phyloP scores from a whole-genome alignment of 768 basidiomycete genomes.

The Flagelloscypha sp. region DNA sequence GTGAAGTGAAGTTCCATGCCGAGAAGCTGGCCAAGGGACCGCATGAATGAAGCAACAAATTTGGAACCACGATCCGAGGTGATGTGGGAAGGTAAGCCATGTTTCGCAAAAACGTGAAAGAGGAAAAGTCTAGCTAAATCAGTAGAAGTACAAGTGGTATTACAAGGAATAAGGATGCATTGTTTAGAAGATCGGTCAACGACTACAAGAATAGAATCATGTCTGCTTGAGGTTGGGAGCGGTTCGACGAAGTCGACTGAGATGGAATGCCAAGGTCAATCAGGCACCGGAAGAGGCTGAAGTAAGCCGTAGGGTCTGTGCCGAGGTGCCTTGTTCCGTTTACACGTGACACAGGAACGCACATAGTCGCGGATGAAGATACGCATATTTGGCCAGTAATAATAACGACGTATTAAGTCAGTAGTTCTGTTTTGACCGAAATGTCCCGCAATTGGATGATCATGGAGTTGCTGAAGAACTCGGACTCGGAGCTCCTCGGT shows the following conservation, averaged over 20 bases:
- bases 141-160: conserved; percentile 12
- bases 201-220: too few species aligned
- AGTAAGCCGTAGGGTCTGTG: conserved; percentile 18
- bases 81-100: conserved; percentile 19
- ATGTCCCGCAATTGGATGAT: conserved; percentile 21
- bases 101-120: conserved; percentile 16
- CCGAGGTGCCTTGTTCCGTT: conserved; percentile 6
- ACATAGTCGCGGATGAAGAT: conserved; percentile 6
- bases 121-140: conserved; percentile 13
- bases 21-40: conserved; percentile 19
- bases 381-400: conserved; percentile 16
- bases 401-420: conserved; percentile 17
- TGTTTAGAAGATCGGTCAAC: conserved; percentile 23
- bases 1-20: conserved; percentile 24
- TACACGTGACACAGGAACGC: conserved; percentile 2
- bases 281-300: conserved; percentile 15
- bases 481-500: conserved; percentile 7
- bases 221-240: conserved; percentile 14
- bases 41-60: conserved; percentile 25
- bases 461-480: conserved; percentile 19
- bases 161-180: conserved; percentile 20
- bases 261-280: conserved; percentile 21
- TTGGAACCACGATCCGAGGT: conserved; percentile 21
- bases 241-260: conserved; percentile 23
- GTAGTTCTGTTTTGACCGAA: conserved; percentile 20